Percentiles rank a stretch among this genome's conserved stretches.
phyloP scores from a whole-genome alignment of 2,329 filamentous ascomycete species.

The Exophiala oligosperma region DNA sequence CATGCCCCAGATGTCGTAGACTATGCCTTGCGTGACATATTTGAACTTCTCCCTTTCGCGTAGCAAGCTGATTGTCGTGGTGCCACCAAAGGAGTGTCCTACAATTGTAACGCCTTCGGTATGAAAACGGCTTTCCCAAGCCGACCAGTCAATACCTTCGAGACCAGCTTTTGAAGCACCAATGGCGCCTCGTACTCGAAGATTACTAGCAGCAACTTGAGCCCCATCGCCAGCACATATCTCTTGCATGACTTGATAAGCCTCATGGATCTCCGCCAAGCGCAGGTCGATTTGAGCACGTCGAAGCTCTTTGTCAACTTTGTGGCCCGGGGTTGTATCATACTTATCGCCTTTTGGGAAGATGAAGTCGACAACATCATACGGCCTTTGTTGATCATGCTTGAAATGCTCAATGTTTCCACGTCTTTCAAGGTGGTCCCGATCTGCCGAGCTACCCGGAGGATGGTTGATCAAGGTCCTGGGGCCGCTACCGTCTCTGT shows the following conservation, averaged over 20 bases:
- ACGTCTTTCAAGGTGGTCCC: constrained; percentile 30
- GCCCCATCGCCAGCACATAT: constrained; percentile 58
- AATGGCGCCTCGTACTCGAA: constrained; percentile 58
- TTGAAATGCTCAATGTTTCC: constrained; percentile 40
- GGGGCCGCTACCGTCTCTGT: constrained; percentile 64
- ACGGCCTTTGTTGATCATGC: constrained; percentile 39
- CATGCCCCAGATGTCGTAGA: constrained; percentile 65
- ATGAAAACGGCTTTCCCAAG: constrained; percentile 59
- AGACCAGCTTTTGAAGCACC: constrained; percentile 62
- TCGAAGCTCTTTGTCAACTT: constrained; percentile 61
- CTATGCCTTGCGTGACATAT: constrained; percentile 63
- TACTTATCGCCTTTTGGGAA: constrained; percentile 58
- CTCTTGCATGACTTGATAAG: constrained; percentile 56
- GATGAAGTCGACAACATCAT: constrained; percentile 49
- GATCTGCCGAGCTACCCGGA: constrained; percentile 34
- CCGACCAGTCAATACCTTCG: constrained; percentile 55
- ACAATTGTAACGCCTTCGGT: constrained; percentile 60
- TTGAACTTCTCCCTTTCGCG: constrained; percentile 55
- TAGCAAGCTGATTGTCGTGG: constrained; percentile 62
- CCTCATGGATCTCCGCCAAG: constrained; percentile 65
- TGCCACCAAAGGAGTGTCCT: constrained; percentile 68
- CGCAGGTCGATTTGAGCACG: constrained; percentile 63
- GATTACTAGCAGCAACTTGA: constrained; percentile 52
- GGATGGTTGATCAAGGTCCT: constrained; percentile 61
- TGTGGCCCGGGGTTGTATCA: constrained; percentile 55